Evolutionary conservation across 495 filamentous ascomycete species (phyloP).

Genomic region (Aspergillus bridgeri): DNA sequence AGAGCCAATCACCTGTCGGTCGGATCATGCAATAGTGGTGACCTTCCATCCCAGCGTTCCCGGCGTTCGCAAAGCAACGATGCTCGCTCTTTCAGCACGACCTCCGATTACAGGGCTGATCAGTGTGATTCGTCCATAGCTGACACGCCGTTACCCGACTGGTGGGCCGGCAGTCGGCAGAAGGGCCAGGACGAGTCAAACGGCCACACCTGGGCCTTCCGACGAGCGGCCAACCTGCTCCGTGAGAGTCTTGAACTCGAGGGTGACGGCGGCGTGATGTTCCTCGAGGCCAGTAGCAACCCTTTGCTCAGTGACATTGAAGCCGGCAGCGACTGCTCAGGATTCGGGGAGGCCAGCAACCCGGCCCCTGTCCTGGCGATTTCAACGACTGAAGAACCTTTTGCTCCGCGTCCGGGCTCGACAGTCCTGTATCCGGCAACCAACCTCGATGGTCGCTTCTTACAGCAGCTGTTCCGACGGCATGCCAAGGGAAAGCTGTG

Average conservation of each 20-base stretch:
- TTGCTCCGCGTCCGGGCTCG: conserved; percentile 34
- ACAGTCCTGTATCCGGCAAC: conserved; percentile 31
- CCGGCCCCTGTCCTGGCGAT: conserved; percentile 38
- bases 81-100: conserved; percentile 29
- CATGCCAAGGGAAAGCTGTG: conserved; percentile 64
- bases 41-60: conserved; percentile 22
- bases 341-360: conserved; percentile 18
- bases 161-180: conserved; percentile 32
- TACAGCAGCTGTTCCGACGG: conserved; percentile 51
- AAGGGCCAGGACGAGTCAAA: conserved; percentile 40
- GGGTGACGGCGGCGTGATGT: conserved; percentile 50
- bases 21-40: conserved; percentile 29
- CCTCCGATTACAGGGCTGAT: conserved; percentile 28
- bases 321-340: conserved; percentile 32
- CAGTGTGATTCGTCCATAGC: conserved; percentile 20
- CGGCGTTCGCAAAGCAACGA: conserved; percentile 28
- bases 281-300: conserved; percentile 44
- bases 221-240: conserved; percentile 55
- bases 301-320: conserved; percentile 27
- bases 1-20: conserved; percentile 25
- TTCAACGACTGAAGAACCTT: conserved; percentile 38
- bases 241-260: conserved; percentile 53
- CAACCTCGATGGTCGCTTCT: conserved; percentile 38
- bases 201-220: conserved; percentile 46
- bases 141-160: conserved; percentile 36